Conservation (phyloP, 2,329 filamentous ascomycete species). For the Sclerotinia nivalis region DNA sequence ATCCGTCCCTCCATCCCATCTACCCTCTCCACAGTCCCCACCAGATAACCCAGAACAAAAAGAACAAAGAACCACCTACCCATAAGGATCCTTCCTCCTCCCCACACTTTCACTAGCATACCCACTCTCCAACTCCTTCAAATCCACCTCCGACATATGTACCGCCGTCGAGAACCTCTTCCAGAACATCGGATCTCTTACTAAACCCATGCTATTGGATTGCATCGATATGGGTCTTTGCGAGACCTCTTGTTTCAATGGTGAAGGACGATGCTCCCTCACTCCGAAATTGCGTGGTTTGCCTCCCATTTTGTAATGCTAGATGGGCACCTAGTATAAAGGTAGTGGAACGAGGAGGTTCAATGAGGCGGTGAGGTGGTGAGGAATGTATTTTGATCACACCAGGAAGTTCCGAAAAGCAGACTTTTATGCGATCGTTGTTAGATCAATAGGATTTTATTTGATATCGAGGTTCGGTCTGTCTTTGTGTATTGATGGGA, state of each 20-base stretch:
- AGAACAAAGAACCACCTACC: conserved; percentile 13
- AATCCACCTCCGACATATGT: conserved; percentile 34
- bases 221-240: conserved; percentile 21
- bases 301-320: conserved; percentile 28
- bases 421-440: not conserved
- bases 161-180: conserved; percentile 41
- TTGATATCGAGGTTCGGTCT: not conserved
- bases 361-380: not conserved
- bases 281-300: conserved; percentile 31
- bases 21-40: no score
- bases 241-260: conserved; percentile 38
- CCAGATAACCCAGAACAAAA: not conserved
- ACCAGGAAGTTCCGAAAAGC: not conserved
- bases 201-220: conserved; percentile 32
- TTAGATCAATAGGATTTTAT: not conserved
- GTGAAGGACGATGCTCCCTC: conserved; percentile 36
- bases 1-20: not conserved
- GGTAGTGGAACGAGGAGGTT: not conserved
- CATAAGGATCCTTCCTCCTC: conserved; percentile 17
- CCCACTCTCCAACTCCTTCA: conserved; percentile 32
- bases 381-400: not conserved
- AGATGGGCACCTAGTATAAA: not conserved
- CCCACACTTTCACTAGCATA: conserved; percentile 20
- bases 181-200: conserved; percentile 42
- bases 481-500: not conserved